Conservation (phyloP, 1,284 basidiomycete genomes). For the Sphagnurus paluster region DNA sequence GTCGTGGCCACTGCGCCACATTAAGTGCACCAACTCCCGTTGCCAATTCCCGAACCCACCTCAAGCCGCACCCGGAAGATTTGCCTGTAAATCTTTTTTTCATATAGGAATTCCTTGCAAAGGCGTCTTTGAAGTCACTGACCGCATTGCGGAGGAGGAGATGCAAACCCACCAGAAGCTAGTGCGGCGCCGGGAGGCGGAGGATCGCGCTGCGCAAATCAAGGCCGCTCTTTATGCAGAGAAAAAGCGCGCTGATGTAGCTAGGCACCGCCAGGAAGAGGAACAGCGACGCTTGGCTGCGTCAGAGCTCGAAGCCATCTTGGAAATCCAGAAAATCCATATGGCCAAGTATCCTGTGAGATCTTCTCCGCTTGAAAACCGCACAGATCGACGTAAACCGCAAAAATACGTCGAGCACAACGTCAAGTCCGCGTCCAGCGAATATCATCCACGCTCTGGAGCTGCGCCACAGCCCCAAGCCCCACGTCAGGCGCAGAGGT, state of each 20-base stretch:
- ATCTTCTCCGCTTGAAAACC: conserved; percentile 2
- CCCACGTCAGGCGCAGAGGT: background rate
- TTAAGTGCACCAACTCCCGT: conserved; percentile 34
- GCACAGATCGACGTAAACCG: conserved; percentile 6
- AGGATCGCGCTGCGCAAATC: background rate
- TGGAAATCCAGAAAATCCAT: background rate
- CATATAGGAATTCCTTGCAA: conserved; percentile 26
- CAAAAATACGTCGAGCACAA: conserved; percentile 6
- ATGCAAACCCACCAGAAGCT: conserved; percentile 4
- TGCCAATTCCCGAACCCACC: conserved; percentile 37
- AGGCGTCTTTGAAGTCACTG: conserved; percentile 36
- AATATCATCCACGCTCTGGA: conserved; percentile 3
- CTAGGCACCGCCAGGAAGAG: conserved; percentile 2
- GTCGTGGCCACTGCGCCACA: conserved; percentile 39
- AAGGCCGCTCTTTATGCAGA: background rate
- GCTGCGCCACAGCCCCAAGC: background rate
- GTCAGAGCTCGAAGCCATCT: conserved; percentile 2
- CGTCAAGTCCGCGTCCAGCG: background rate
- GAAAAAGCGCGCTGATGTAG: conserved; percentile 1
- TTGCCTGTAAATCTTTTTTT: conserved; percentile 28
- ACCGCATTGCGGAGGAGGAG: conserved; percentile 3
- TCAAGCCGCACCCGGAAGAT: conserved; percentile 34
- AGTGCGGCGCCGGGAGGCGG: conserved; percentile 1
- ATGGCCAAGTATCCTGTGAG: too few relatives aligned
- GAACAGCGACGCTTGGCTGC: conserved; percentile 6